Base-by-base conservation (phyloP, 345 rosid genomes). In the Camelina neglecta region DNA sequence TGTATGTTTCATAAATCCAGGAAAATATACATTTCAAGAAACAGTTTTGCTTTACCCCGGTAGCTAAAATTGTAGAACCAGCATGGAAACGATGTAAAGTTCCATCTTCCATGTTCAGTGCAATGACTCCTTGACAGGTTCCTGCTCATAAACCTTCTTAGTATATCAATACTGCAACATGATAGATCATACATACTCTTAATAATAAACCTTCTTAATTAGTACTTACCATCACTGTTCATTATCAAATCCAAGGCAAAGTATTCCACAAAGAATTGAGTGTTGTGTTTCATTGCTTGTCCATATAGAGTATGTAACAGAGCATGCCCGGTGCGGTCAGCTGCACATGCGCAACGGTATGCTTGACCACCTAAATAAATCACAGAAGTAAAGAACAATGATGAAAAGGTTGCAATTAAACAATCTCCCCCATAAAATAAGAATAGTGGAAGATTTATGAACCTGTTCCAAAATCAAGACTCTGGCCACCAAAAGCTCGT, bases 281-380 rank as follows among this genome's bases (percentile, higher is more conserved):
- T 94, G 80, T 92, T 92, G 68, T 94, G 97, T 83, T 85, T 92
- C 99, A 90, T 92, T 38, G 98, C 98, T 86, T 94, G 97, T 75
- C 98, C 97, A 86, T 90, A 94, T 57, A 92, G 93, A 65, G 97
- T 88, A 73, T 94, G 99, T 83, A 92, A 75, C 71, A 94, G 75
- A 66, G 99, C 99, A 85, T 94, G 99, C 13, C 99, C 97, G 23
- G 97, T 94, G 47, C 99, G 75, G 57, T 94, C 99, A 60, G 99
- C 99, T 77, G 97, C 97, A 86, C 99, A 94, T 29, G 99, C 97
- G 55, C 99, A 94, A 31, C 97, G 99, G 51, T 94, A 92, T 65
- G 99, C 99, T 78, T 94, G 97, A 33, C 99, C 97, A 78, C 99
- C 99, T 94, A 50, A 47, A 47, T 60, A 47, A 62, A 18, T 18